Base-by-base conservation (phyloP, 257 asterid genomes). In the Paulownia fortunei region DNA sequence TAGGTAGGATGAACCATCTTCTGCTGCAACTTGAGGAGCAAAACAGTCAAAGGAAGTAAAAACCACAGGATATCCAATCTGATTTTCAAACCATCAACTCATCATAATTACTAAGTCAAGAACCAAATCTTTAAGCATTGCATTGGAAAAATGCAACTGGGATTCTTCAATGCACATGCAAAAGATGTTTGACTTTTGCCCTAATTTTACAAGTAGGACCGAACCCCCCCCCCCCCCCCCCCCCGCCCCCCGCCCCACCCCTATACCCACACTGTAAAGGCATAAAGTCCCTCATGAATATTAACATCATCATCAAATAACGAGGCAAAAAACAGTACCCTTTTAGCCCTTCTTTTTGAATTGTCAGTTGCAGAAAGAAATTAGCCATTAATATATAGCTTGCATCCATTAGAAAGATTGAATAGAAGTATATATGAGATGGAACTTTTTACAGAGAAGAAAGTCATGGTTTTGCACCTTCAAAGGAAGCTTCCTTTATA, bases 141-240 rank as follows among this genome's bases (percentile, higher is more conserved):
- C 77, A 47, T 81, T 54, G 72, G 74, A 63, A 81, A 68, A 37
- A 7, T 62, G 76, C 85, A 70, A 63, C 72, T 72, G 39, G 15
- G 51, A 24, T 36, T 56, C 79, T 64, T 82, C 65, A 81, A 77
- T 82, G 79, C 85, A 71, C 68, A 78, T 47, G 79, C 37, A 68
- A 56, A 72, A 34, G 62, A 46, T 44, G 36, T 52, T 82, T 73
- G 82, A 77, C 82, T 73, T 82, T 77, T 77, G 19, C 23, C 65
- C 18, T 39, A 65, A 2, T 26, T 55, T 49, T 68, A 74, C 56
- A 76, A 64, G n/a, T 49, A 49, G 30, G 8, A 19, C 12, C n/a
- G n/a, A n/a, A n/a, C n/a, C n/a, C n/a, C n/a, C n/a, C n/a, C n/a
- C n/a, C n/a, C n/a, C n/a, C n/a, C n/a, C n/a, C n/a, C n/a, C n/a